Percentiles rank a stretch among this genome's conserved stretches.
Evolutionary conservation across 2,329 filamentous ascomycete species (phyloP).

Genomic region (Hymenoscyphus linearis): DNA sequence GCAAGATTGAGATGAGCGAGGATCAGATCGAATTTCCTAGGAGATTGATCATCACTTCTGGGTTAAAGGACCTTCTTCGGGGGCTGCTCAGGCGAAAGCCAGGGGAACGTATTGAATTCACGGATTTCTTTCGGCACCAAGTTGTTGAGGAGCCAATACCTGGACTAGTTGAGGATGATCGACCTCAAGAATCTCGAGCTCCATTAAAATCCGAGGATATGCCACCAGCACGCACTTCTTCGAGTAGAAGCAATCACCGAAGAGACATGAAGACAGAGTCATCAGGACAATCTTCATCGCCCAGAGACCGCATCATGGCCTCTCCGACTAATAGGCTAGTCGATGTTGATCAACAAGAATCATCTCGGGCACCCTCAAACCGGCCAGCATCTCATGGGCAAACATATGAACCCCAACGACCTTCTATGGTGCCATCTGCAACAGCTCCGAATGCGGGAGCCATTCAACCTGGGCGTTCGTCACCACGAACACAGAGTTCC

Average conservation of each 20-base stretch:
- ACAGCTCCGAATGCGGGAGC: conserved; percentile 30
- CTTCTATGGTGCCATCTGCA: conserved; percentile 20
- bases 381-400: conserved; percentile 19
- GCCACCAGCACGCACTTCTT: conserved; percentile 21
- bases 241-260: conserved; percentile 20
- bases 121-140: conserved; percentile 73
- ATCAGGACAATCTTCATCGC: conserved; percentile 24
- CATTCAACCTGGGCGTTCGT: conserved; percentile 31
- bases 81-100: conserved; percentile 79
- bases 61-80: conserved; percentile 77
- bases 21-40: conserved; percentile 80
- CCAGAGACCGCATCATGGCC: conserved; percentile 19
- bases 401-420: conserved; percentile 11
- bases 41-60: conserved; percentile 64
- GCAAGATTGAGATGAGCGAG: conserved; percentile 84
- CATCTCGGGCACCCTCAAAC: conserved; percentile 10
- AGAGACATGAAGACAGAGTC: conserved; percentile 16
- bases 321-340: conserved; percentile 20
- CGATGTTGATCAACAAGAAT: conserved; percentile 18
- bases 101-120: conserved; percentile 78
- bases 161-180: conserved; percentile 75
- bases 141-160: conserved; percentile 74
- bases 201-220: conserved; percentile 18
- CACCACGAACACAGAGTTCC: conserved; percentile 15
- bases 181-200: conserved; percentile 24